Base-by-base conservation (phyloP, 176 grass and related monocot species). In the Hsuehochloa calcarea region DNA sequence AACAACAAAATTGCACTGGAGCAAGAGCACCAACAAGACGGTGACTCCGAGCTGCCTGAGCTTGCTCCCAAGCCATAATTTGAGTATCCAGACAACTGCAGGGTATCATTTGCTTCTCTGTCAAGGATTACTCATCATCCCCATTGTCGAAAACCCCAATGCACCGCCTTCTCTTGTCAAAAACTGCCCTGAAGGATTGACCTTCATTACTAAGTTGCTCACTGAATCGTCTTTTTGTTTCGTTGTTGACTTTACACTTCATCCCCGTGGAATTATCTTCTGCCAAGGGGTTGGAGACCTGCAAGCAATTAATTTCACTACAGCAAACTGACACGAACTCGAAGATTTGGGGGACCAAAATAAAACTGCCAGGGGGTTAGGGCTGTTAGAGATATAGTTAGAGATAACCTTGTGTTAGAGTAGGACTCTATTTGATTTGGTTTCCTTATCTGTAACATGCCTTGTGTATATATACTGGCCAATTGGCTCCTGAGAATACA, bases 151-250 rank as follows among this genome's bases (percentile, higher is more conserved):
- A 72, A 61, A 92, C 86, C 79, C 86, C 89, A 23, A 96, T 89
- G 0, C 65, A 78, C 65, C 89, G 93, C 45, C 82, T 90, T 89
- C 90, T 90, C 67, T 86, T 86, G 25, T 89, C 93, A 26, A 96
- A 91, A 87, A 91, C 88, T 79, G 90, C 86, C 60, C 86, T 95
- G 84, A 98, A 94, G 34, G 91, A 98, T 85, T 92, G 90, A 61
- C 91, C 83, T 89, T 98, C 96, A 19, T 91, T 81, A 50, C 84
- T 93, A 67, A 95, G 91, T 84, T 98, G 93, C 37, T 98, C 93
- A 34, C 58, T 93, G 72, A 99, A 99, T 71, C 73, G 86, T 52
- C 55, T 95, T 68, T 89, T 99, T 35, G 89, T 90, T 37, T 96
- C 93, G 8, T 50, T 79, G 79, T 89, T 91, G 26, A 52, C 84